These are phyloP conservation scores for Uromyces viciae-fabae DNA, from an alignment of 1,284 basidiomycete species.

Conservation along the genomic window DNA sequence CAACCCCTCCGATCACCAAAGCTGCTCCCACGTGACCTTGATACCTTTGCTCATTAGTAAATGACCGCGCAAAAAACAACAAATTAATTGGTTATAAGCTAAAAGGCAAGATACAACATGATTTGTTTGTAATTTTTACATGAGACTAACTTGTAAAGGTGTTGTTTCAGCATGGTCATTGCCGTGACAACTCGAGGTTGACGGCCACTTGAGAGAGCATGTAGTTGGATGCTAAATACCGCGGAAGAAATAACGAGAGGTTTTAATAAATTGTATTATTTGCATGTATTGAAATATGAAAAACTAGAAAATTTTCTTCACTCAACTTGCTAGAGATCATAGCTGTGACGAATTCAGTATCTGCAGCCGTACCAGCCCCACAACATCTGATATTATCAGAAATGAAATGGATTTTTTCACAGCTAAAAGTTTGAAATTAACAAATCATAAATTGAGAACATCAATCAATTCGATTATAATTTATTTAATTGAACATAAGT, in stretches of 20 bases:
- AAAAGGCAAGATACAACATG: neutral
- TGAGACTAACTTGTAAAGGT: constrained; percentile 65
- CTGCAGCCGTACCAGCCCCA: constrained; percentile 95
- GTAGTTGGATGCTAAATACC: constrained; percentile 73
- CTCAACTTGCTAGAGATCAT: constrained; percentile 45
- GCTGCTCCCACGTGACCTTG: constrained; percentile 94
- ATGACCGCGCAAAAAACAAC: neutral
- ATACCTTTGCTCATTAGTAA: constrained; percentile 61
- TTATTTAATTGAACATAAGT: constrained; percentile 60
- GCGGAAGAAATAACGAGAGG: constrained; percentile 70
- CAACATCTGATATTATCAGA: constrained; percentile 93
- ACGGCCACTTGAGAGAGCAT: constrained; percentile 75
- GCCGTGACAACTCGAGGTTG: constrained; percentile 89
- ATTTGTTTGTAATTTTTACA: neutral
- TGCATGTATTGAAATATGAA: neutral
- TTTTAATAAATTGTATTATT: neutral
- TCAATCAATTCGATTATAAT: neutral
- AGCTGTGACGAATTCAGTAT: constrained; percentile 75
- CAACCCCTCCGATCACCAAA: constrained; percentile 94
- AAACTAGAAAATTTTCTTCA: neutral
- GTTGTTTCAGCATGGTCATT: constrained; percentile 96
- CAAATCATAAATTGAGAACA: neutral
- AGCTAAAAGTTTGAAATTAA: constrained; percentile 2
- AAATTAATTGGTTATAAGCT: no score
- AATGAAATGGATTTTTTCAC: constrained; percentile 80